Base-by-base conservation (phyloP, 2,329 filamentous ascomycete species). In the Geosmithia flava region DNA sequence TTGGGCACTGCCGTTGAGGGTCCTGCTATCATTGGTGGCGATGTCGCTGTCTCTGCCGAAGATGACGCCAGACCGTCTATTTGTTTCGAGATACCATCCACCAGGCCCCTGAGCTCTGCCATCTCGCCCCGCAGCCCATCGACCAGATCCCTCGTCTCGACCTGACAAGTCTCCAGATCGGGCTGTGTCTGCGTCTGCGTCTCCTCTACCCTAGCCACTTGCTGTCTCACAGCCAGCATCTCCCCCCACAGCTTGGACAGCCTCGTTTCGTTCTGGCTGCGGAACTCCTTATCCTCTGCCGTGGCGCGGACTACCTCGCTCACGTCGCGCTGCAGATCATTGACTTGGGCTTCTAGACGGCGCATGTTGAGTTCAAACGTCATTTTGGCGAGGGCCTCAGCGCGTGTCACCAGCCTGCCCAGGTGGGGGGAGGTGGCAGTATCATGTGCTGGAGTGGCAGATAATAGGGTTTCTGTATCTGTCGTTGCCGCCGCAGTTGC, bases 281-380 rank as follows among this genome's bases (percentile, higher is more conserved):
- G 56, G 46, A 61, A 66, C 4, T 53, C 51, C 17, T 56, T 54
- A 37, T 67, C 57, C 8, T 58, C 48, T 7, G 52, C 51, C 6
- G 42, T 33, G 20, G 20, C 44, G 13, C 29, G 27, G 30, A 45
- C 30, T 4, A 45, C 44, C 2, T 17, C 11, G 20, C 19, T 11
- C 20, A 37, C 44, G 17, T 45, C 44, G 13, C 29, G 23, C 27
- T 45, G 15, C 16, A 45, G 15, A 19, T 23, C 20, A 7, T 46
- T 46, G 29, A 46, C 45, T 17, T 46, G 45, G 10, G 17, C 42
- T 19, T 44, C 45, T 16, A 67, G 50, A 30, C 55, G 49, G 39
- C 59, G 62, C 37, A 67, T 50, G 49, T 58, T 61, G 47, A 67
- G 59, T 52, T 67, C 64, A n/a, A 61, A 53, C 6, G 60, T 65